These are phyloP conservation scores for Lipomyces spencermartinsiae DNA, from an alignment of 805 yeast genomes.

Conservation along the genomic window DNA sequence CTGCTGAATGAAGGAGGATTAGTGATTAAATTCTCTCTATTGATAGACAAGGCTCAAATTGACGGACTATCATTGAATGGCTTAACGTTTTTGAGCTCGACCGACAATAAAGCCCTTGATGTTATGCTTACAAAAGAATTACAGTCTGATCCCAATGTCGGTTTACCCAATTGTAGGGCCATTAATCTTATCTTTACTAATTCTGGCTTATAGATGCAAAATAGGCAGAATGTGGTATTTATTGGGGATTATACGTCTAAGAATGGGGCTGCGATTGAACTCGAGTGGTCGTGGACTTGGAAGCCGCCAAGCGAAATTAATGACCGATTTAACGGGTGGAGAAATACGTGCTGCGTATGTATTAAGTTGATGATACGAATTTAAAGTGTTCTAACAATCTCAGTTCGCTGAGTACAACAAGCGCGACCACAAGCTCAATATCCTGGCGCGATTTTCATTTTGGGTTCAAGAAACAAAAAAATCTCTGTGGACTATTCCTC, in stretches of 20 bases:
- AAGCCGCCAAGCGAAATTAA: conserved; percentile 34
- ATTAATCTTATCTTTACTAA: conserved; percentile 40
- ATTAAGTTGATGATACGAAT: not conserved
- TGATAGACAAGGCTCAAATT: conserved; percentile 8
- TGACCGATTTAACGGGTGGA: conserved; percentile 42
- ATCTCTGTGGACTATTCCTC: conserved; percentile 22
- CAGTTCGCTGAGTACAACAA: conserved; percentile 50
- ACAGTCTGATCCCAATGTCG: conserved; percentile 42
- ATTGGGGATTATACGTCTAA: conserved; percentile 46
- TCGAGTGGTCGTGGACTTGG: conserved; percentile 48
- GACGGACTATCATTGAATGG: conserved; percentile 37
- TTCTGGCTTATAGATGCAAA: conserved; percentile 43
- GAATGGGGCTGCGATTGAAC: conserved; percentile 27
- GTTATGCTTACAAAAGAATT: conserved; percentile 46
- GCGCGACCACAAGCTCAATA: conserved; percentile 44
- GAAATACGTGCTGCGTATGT: conserved; percentile 44
- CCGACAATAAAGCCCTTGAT: conserved; percentile 42
- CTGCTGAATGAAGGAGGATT: conserved; percentile 24
- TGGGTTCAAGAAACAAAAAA: conserved; percentile 44
- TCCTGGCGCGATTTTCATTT: conserved; percentile 45
- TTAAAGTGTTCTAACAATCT: not conserved
- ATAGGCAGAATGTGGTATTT: conserved; percentile 47
- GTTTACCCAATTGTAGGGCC: not conserved
- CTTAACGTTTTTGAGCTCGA: conserved; percentile 46
- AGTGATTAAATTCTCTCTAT: conserved; percentile 20